Base-by-base conservation (phyloP, 78 protist genomes). In the Dictyostelium intermedium region DNA sequence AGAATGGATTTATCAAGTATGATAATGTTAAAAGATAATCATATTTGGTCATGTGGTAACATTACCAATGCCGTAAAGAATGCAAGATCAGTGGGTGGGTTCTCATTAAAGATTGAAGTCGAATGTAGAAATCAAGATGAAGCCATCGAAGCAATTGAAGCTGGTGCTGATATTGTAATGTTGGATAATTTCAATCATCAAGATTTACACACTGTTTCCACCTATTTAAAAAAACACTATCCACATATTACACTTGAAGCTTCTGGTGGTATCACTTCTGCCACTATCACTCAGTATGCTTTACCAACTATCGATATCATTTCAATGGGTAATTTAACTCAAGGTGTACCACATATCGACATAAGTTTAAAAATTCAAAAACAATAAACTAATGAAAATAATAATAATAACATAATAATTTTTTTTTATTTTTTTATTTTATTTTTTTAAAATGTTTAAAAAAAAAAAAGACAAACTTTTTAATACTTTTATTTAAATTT, bases 141-240 rank as follows among this genome's bases (percentile, higher is more conserved):
- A 6, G 99, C 98, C 1, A 8, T 16, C 16, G 97, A 95, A 50
- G 98, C 99, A 0, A 77, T 91, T 2, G 72, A 94, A 35, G 87
- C 91, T 1, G 99, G 99, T 30, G 99, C 99, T 3, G 99, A 98
- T 56, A 82, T 98, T 4, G 96, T 98, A 8, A 98, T 98, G 99
- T 89, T 98, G 6, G 99, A 98, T 82, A 98, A 98, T 70, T 92
- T 97, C 47, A 18, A 45, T 10, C 97, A 98, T 3, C 84, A 35
- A 1, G 73, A 30, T 0, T 72, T 92, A 13, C 47, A 25, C 2
- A 23, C 11, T 11, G 72, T 82, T 0, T 95, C 97, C 0, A 61
- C 27, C 0, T 41, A 32, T 3, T 27, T 98, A 56, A 96, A 98
- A 89, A 20, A 9, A 10, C 45, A 45, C 10, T 87, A 73, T 85